Evolutionary conservation across 225 moss, liverwort and hornwort species (phyloP).

Genomic region (Antitrichia curtipendula): DNA sequence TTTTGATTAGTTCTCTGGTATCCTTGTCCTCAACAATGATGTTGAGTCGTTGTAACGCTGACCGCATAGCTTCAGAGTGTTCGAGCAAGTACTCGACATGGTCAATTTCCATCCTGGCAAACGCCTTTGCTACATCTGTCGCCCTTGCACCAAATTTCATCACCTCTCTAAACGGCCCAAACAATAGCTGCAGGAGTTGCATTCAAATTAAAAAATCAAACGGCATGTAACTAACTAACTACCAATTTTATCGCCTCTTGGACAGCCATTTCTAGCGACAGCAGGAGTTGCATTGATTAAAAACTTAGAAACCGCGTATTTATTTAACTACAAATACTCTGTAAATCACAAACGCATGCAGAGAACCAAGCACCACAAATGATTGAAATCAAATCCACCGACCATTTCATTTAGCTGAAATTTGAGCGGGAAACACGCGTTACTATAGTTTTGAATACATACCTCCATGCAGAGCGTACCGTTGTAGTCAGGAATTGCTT

Average conservation of each 20-base stretch:
- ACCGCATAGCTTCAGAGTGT: not conserved
- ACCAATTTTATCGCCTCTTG: not conserved
- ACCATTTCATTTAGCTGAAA: no score
- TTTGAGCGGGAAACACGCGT: no score
- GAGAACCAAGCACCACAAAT: no score
- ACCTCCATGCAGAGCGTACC: not conserved
- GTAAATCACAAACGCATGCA: no score
- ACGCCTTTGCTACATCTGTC: not conserved
- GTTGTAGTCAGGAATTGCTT: rapidly evolving
- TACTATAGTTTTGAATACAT: not conserved
- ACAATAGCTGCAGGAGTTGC: no score
- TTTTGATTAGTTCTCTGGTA: not conserved
- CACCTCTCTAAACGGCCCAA: not conserved
- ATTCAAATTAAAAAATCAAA: not conserved
- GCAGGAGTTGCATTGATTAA: not conserved
- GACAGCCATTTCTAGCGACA: no score
- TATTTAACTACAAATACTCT: not conserved
- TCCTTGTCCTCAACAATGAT: not conserved
- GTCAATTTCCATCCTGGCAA: not conserved
- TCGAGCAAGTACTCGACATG: not conserved
- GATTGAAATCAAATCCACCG: no score
- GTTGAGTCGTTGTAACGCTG: not conserved
- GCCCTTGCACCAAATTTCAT: not conserved
- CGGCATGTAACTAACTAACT: no score
- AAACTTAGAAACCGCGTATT: not conserved